Percentiles rank a stretch among this genome's conserved stretches.
Evolutionary conservation across 2,329 filamentous ascomycete genomes (phyloP).

Genomic region (Botrytis galanthina): DNA sequence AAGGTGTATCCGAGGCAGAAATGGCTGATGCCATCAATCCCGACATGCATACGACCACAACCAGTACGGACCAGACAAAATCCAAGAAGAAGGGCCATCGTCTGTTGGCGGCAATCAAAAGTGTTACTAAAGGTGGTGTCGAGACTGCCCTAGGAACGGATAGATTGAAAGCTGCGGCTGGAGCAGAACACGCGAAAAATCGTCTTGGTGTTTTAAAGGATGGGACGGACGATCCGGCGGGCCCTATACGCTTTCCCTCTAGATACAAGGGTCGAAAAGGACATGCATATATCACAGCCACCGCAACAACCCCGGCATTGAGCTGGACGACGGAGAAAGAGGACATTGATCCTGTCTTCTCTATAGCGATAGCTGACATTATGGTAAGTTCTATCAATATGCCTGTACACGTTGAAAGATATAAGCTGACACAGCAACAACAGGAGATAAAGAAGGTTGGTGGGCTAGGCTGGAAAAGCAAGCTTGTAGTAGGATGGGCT

Average conservation of each 20-base stretch:
- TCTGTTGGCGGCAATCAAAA: constrained; percentile 62
- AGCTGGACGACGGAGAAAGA: constrained; percentile 45
- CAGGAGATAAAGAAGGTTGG: constrained; percentile 74
- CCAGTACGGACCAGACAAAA: constrained; percentile 23
- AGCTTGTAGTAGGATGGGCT: constrained; percentile 78
- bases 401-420: neutral
- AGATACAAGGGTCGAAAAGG: constrained; percentile 70
- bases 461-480: constrained; percentile 81
- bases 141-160: constrained; percentile 70
- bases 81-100: constrained; percentile 35
- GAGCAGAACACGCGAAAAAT: constrained; percentile 62
- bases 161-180: constrained; percentile 59
- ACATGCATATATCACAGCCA: constrained; percentile 66
- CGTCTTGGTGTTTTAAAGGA: constrained; percentile 65
- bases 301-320: constrained; percentile 66
- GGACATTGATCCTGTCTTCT: constrained; percentile 62
- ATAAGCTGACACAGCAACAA: neutral
- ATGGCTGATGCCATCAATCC: constrained; percentile 41
- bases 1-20: constrained; percentile 35
- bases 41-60: constrained; percentile 40
- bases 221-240: constrained; percentile 48
- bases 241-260: constrained; percentile 74
- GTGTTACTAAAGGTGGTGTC: constrained; percentile 60
- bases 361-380: constrained; percentile 68
- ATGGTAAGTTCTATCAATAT: constrained; percentile 27